Conservation (phyloP, 1,284 basidiomycete genomes). For the Chalciporus sp. region DNA sequence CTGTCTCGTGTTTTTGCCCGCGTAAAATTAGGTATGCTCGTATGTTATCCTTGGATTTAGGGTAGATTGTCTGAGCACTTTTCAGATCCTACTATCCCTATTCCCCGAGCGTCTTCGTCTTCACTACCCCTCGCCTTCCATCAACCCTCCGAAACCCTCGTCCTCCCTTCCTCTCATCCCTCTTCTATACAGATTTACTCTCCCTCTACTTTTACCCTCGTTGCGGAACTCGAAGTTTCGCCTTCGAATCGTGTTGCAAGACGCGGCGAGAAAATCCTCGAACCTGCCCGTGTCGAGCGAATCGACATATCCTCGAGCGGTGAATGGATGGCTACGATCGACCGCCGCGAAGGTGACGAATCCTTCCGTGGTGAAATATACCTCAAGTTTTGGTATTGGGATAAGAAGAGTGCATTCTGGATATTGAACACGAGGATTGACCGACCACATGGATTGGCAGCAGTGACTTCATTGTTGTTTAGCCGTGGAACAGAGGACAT, state of each 20-base stretch:
- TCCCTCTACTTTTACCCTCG: conserved; percentile 66
- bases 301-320: conserved; percentile 68
- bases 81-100: conserved; percentile 49
- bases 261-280: conserved; percentile 77
- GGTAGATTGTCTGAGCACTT: conserved; percentile 8
- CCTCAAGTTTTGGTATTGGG: conserved; percentile 93
- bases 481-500: conserved; percentile 44
- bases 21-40: conserved; percentile 71
- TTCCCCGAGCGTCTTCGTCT: conserved; percentile 41
- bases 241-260: conserved; percentile 92
- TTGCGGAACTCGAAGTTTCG: conserved; percentile 90
- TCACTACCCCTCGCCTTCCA: conserved; percentile 73
- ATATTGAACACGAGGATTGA: conserved; percentile 90
- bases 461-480: conserved; percentile 75
- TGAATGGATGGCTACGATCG: conserved; percentile 95
- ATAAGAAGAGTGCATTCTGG: conserved; percentile 59
- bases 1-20: conserved; percentile 77
- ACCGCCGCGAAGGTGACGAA: conserved; percentile 71
- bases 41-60: not conserved
- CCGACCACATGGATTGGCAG: conserved; percentile 76
- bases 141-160: conserved; percentile 68
- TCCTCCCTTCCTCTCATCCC: conserved; percentile 92
- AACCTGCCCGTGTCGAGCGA: conserved; percentile 77
- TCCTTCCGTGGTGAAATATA: conserved; percentile 69
- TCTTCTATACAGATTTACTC: conserved; percentile 94